Percentiles rank a stretch among this genome's conserved stretches.
These are phyloP conservation scores for Straminergon stramineum DNA, from an alignment of 225 moss, liverwort and hornwort genomes.

Conservation along the genomic window DNA sequence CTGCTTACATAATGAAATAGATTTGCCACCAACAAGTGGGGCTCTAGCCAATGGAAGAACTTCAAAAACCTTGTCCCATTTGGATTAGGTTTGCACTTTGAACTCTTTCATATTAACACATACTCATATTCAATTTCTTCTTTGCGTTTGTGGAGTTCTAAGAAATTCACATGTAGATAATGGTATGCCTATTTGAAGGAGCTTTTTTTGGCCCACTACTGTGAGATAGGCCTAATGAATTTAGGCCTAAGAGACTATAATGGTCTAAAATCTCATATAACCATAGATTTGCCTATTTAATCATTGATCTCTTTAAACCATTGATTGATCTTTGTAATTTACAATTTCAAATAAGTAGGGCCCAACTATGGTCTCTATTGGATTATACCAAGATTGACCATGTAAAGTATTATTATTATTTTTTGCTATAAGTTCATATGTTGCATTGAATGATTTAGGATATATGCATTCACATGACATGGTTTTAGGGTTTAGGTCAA, in stretches of 20 bases:
- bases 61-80: not conserved
- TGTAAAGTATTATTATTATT: too few species aligned
- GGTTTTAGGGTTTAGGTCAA: not conserved
- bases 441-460: not conserved
- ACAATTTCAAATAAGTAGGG: accelerated
- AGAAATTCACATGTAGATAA: not conserved
- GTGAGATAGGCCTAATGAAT: not conserved
- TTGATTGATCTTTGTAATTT: not conserved
- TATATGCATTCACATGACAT: not conserved
- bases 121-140: not conserved
- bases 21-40: not conserved
- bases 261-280: not conserved
- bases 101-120: not conserved
- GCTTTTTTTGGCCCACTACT: not conserved
- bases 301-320: too few species aligned
- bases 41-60: not conserved
- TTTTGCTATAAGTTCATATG: not conserved
- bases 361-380: not conserved
- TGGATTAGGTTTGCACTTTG: not conserved
- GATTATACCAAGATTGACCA: not conserved
- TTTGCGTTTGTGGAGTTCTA: not conserved
- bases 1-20: too few species aligned
- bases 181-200: not conserved
- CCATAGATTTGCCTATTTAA: not conserved
- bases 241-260: not conserved